These are phyloP conservation scores for Zygnema cylindricum DNA, from an alignment of 139 green algal species.

Conservation along the genomic window DNA sequence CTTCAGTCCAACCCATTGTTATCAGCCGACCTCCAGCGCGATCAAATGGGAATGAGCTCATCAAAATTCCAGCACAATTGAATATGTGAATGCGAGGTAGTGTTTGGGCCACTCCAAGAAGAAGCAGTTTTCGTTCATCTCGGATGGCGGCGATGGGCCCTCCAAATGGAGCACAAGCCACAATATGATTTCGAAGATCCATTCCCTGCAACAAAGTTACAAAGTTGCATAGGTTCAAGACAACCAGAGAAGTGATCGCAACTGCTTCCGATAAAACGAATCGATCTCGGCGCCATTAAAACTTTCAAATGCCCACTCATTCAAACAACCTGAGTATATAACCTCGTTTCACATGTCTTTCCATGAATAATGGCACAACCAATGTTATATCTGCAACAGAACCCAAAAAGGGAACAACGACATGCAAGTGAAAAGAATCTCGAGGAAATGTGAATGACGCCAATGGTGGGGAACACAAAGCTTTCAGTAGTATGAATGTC, in stretches of 20 bases:
- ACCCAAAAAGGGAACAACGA: too few relatives aligned
- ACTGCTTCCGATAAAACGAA: background rate
- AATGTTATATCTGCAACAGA: too few relatives aligned
- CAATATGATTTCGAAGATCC: conserved; percentile 52
- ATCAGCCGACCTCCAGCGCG: conserved; percentile 67
- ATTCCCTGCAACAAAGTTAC: conserved; percentile 11
- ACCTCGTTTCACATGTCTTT: background rate
- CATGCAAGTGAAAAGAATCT: too few relatives aligned
- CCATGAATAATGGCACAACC: too few relatives aligned
- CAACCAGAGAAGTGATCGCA: conserved; percentile 16
- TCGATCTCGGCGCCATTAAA: background rate
- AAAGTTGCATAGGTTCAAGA: background rate
- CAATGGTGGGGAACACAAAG: too few relatives aligned
- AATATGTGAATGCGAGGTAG: conserved; percentile 75
- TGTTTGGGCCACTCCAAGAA: conserved; percentile 61
- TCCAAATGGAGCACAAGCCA: conserved; percentile 71
- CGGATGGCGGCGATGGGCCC: conserved; percentile 83
- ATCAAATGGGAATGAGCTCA: conserved; percentile 79
- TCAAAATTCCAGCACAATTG: conserved; percentile 54
- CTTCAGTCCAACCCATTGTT: conserved; percentile 77
- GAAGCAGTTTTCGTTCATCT: conserved; percentile 81
- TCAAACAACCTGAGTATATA: background rate
- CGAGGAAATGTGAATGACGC: too few relatives aligned
- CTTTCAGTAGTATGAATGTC: too few relatives aligned
- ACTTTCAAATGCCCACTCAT: background rate